Evolutionary conservation across 2,329 filamentous ascomycete species (phyloP), one percentile per base, ranked within the genome.

Genomic region (Ophiostoma ips): DNA sequence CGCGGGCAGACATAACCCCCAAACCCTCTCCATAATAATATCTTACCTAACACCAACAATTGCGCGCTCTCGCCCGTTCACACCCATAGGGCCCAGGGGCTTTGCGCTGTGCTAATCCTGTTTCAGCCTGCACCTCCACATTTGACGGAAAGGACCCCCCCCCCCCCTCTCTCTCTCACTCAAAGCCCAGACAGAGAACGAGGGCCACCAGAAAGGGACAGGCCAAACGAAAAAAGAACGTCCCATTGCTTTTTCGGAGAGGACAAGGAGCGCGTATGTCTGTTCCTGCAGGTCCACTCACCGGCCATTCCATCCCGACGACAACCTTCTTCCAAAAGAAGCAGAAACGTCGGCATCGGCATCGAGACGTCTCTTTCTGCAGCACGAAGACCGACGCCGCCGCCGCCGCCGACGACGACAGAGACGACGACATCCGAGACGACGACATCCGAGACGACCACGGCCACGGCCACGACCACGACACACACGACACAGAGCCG

Each of bases 91-190:
- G 24, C 24, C 52, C 51, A 53, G 55, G 51, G 49, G 46, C n/a
- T 52, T 48, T 51, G 45, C 37, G 24, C 19, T 44, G 52, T 56
- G 52, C 55, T 56, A 56, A 56, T 54, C 53, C 53, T 50, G 55
- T 56, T 55, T 56, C 55, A 56, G 55, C 48, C 37, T 30, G 48
- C 40, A 31, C 50, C 37, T 30, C 48, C 43, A 50, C 48, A n/a
- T 16, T 24, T 35, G 44, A 46, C 41, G 43, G 43, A 34, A 45
- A 18, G 28, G 15, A 28, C 35, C 35, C 35, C 43, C 43, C 43
- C 18, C 33, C 43, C n/a, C n/a, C n/a, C n/a, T n/a, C n/a, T n/a
- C n/a, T n/a, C n/a, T n/a, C n/a, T n/a, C n/a, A n/a, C n/a, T n/a
- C n/a, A n/a, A 16, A 31, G 30, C 13, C 24, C 30, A 12, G 16